Percentiles rank a stretch among this genome's conserved stretches.
These are phyloP conservation scores for Tricholoma saponaceum DNA, from an alignment of 768 basidiomycete species.

Conservation along the genomic window DNA sequence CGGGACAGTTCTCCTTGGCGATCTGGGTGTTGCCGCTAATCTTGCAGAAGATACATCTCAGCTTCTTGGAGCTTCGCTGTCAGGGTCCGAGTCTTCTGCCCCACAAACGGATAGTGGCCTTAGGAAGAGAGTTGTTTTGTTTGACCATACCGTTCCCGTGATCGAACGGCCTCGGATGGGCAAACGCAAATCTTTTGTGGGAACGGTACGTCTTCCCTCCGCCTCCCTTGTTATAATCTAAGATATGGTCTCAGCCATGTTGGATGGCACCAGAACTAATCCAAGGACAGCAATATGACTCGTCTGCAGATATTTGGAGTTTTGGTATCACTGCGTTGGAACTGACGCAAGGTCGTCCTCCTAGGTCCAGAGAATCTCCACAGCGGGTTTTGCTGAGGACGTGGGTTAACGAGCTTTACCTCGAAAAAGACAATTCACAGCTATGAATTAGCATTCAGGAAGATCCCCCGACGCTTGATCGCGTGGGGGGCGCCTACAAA, in stretches of 20 bases:
- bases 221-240: neutral
- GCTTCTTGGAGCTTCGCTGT: constrained; percentile 4
- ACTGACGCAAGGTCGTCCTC: constrained; percentile 82
- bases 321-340: constrained; percentile 95
- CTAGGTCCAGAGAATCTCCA: constrained; percentile 73
- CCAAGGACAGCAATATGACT: constrained; percentile 78
- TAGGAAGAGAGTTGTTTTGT: constrained; percentile 28
- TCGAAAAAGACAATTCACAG: constrained; percentile 3
- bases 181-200: constrained; percentile 91
- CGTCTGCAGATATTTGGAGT: constrained; percentile 92
- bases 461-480: constrained; percentile 72
- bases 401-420: constrained; percentile 28
- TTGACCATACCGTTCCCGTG: constrained; percentile 25
- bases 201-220: constrained; percentile 53
- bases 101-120: neutral
- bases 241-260: constrained; percentile 52
- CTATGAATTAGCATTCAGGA: constrained; percentile 56
- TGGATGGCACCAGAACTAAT: constrained; percentile 99
- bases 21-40: constrained; percentile 89
- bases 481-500: constrained; percentile 64
- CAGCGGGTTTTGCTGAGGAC: constrained; percentile 73
- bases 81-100: neutral
- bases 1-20: constrained; percentile 86
- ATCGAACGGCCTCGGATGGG: constrained; percentile 45
- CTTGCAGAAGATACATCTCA: constrained; percentile 61